These are phyloP conservation scores for Cercophora scortea DNA, from an alignment of 495 filamentous ascomycete genomes.

Conservation along the genomic window DNA sequence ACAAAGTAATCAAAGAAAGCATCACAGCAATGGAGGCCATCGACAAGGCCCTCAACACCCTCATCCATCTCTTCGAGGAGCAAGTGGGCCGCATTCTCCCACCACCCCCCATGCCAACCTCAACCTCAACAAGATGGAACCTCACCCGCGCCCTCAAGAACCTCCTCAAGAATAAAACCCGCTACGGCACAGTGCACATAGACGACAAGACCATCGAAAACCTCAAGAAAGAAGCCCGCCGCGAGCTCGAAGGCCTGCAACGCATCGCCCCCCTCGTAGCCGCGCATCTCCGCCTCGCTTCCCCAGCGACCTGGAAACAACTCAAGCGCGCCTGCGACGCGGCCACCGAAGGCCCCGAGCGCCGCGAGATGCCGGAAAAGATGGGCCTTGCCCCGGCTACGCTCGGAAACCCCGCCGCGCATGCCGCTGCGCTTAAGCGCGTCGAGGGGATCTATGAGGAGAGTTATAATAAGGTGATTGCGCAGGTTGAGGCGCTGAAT, in stretches of 20 bases:
- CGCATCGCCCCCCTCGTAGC: conserved; percentile 3
- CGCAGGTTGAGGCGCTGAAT: conserved; percentile 8
- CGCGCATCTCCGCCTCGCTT: conserved; percentile 2
- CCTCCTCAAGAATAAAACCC: not conserved
- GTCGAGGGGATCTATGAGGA: conserved; percentile 33
- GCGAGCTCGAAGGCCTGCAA: conserved; percentile 1
- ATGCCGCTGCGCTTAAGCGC: conserved; percentile 51
- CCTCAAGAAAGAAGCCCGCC: conserved; percentile 6
- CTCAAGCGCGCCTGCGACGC: conserved; percentile 1
- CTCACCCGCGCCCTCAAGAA: not conserved
- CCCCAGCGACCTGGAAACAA: not conserved
- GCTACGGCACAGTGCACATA: not conserved
- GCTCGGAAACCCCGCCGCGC: conserved; percentile 65
- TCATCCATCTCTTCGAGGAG: conserved; percentile 2
- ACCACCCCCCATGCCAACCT: not conserved
- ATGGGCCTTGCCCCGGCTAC: conserved; percentile 52
- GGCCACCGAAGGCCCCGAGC: conserved; percentile 1
- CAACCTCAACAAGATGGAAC: not conserved
- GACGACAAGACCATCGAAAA: conserved; percentile 1
- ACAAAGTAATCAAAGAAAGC: not conserved
- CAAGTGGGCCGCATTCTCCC: conserved; percentile 1
- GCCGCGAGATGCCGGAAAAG: conserved; percentile 7
- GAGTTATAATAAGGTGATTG: conserved; percentile 9
- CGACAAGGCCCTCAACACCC: not conserved
- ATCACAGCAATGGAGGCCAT: not conserved